Base-by-base conservation (phyloP, 2,329 filamentous ascomycete genomes). In the Lizonia empirigonia region DNA sequence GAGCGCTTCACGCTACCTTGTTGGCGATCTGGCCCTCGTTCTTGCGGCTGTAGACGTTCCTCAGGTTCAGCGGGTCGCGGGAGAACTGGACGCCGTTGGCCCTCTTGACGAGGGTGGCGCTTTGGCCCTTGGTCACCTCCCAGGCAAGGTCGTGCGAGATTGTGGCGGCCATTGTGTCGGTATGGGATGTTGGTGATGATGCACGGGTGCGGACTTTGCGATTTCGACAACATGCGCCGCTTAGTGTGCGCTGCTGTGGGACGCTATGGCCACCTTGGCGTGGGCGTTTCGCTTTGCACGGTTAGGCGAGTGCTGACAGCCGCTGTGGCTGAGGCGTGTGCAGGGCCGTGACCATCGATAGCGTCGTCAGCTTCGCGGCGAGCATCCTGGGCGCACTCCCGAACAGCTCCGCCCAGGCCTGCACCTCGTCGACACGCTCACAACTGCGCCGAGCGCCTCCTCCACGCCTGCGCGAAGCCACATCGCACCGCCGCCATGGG, bases 31-130 rank as follows among this genome's bases (percentile, higher is more conserved):
- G 95, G 73, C 94, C 94, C 71, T 90, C 90, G 79, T 96, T 85
- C 90, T 96, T 97, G 82, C 90, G 89, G 70, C 84, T 87, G 83
- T 96, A 88, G 80, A 87, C 82, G 88, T 97, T 97, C 77, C 80
- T 83, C 78, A 97, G 80, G 86, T 97, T 99, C 67, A 97, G 80
- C 71, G 92, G 90, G 76, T 97, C 93, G 70, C 89, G 89, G 68
- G 93, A 97, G 85, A 99, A 91, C 80, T 90, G 89, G 69, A 89
- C 82, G 76, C 90, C 89, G 73, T 90, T 91, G 72, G 82, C 82
- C 81, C 90, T 89, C 88, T 96, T 96, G 77, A 93, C 89, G 76
- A 96, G 87, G 85, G 82, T 96, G 76, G 90, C 80, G 82, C 95
- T 96, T 81, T 91, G 86, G 82, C 80, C 81, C 80, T 91, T 90